Conservation (phyloP, 1,284 basidiomycete genomes). For the Ceratobasidium sp. region DNA sequence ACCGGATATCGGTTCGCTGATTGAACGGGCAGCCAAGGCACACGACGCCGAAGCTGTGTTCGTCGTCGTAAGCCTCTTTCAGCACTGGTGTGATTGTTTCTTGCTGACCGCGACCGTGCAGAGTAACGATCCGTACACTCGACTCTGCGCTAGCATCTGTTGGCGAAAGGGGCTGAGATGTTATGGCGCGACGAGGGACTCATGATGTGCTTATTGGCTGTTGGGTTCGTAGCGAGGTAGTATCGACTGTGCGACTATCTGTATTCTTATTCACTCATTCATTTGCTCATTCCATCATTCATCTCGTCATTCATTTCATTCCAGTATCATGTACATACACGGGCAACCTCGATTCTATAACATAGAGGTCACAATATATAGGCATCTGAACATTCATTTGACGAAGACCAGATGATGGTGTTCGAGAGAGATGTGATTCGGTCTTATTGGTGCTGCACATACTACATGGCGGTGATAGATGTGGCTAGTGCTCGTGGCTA, state of each 20-base stretch:
- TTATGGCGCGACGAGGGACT: constrained; percentile 39
- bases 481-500: too few species aligned
- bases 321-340: not conserved
- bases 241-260: not conserved
- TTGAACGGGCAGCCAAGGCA: constrained; percentile 27
- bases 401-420: too few species aligned
- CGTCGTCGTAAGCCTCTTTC: not conserved
- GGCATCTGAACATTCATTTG: too few species aligned
- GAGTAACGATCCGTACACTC: constrained; percentile 42
- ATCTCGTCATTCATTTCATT: not conserved
- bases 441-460: too few species aligned
- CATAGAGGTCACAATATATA: too few species aligned
- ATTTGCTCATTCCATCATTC: not conserved
- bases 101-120: not conserved
- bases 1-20: constrained; percentile 34
- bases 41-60: constrained; percentile 44
- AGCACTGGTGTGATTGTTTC: not conserved
- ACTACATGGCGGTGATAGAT: too few species aligned
- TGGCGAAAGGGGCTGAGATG: constrained; percentile 42
- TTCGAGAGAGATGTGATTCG: too few species aligned
- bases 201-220: not conserved
- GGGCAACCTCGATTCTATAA: not conserved
- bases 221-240: not conserved
- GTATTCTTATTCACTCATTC: constrained; percentile 7
- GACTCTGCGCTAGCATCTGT: constrained; percentile 30